Evolutionary conservation across 2,329 filamentous ascomycete species (phyloP).

Genomic region (Colletotrichum musae): DNA sequence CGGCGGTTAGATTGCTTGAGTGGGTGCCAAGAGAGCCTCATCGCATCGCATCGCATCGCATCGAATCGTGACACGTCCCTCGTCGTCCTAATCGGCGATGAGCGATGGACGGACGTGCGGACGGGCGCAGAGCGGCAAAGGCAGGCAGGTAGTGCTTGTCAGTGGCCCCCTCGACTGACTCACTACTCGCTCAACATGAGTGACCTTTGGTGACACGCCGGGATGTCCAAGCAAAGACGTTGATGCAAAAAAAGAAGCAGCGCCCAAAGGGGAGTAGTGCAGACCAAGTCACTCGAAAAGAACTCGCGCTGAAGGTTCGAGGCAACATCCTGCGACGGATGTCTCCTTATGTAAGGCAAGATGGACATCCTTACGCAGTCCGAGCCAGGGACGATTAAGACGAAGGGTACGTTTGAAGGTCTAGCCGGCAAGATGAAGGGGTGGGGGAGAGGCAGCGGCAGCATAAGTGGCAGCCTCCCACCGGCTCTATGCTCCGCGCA

Average conservation of each 20-base stretch:
- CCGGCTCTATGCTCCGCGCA: background rate
- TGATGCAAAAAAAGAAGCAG: conserved; percentile 28
- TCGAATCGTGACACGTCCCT: conserved; percentile 1
- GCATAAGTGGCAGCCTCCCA: conserved; percentile 2
- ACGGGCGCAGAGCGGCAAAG: background rate
- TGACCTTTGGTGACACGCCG: conserved; percentile 17
- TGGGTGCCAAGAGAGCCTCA: conserved; percentile 3
- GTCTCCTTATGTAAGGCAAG: conserved; percentile 12
- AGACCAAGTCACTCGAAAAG: background rate
- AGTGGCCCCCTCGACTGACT: background rate
- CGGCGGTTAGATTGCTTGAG: background rate
- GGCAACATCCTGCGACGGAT: conserved; percentile 1
- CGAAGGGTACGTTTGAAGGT: conserved; percentile 4
- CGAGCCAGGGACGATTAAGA: conserved; percentile 17
- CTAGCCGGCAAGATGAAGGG: too few relatives aligned
- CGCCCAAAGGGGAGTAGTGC: conserved; percentile 9
- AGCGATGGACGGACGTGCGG: conserved; percentile 10
- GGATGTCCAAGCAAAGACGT: conserved; percentile 17
- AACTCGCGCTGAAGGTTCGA: conserved; percentile 2
- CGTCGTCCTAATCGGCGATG: conserved; percentile 11
- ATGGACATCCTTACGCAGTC: conserved; percentile 9
- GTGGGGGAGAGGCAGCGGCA: too few relatives aligned
- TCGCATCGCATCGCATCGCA: conserved; percentile 1
- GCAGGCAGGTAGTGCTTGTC: conserved; percentile 17
- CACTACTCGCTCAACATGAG: background rate